phyloP scores from a whole-genome alignment of 805 yeast species.

The Teunomyces tritomae region DNA sequence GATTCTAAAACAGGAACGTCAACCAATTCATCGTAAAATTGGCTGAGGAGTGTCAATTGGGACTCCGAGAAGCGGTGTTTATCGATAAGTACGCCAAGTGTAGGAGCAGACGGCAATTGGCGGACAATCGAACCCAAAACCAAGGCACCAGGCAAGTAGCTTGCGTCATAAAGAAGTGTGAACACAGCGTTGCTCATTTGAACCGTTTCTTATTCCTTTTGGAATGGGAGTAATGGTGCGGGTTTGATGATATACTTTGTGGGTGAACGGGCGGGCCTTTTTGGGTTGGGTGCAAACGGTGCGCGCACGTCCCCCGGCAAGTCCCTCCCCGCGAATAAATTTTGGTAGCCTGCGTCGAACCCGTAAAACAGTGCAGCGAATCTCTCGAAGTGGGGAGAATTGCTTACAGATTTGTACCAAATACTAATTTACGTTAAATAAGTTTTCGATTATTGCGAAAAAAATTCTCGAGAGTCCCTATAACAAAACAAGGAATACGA shows the following conservation, averaged over 20 bases:
- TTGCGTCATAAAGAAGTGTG: conserved; percentile 48
- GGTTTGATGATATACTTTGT: neutral
- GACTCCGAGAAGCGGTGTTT: conserved; percentile 18
- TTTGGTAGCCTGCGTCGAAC: neutral
- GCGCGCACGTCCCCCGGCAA: conserved; percentile 1
- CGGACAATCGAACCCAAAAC: conserved; percentile 42
- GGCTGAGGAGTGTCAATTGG: conserved; percentile 26
- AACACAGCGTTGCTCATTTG: conserved; percentile 35
- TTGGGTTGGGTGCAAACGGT: conserved; percentile 2
- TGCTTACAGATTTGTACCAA: no score
- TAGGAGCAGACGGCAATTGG: neutral
- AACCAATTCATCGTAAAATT: conserved; percentile 29
- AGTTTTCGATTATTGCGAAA: no score
- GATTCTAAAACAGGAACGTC: conserved; percentile 26
- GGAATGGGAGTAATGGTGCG: conserved; percentile 1
- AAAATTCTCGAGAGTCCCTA: no score
- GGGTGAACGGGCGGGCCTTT: no score
- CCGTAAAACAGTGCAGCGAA: neutral
- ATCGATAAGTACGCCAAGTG: conserved; percentile 35
- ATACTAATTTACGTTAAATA: no score
- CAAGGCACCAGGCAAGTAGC: conserved; percentile 57
- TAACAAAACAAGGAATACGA: no score
- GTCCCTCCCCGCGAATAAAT: neutral
- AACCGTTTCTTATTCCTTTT: neutral
- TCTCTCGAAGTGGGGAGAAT: neutral